Evolutionary conservation across 441 rosid species (phyloP).

Genomic region (Corymbia calophylla): DNA sequence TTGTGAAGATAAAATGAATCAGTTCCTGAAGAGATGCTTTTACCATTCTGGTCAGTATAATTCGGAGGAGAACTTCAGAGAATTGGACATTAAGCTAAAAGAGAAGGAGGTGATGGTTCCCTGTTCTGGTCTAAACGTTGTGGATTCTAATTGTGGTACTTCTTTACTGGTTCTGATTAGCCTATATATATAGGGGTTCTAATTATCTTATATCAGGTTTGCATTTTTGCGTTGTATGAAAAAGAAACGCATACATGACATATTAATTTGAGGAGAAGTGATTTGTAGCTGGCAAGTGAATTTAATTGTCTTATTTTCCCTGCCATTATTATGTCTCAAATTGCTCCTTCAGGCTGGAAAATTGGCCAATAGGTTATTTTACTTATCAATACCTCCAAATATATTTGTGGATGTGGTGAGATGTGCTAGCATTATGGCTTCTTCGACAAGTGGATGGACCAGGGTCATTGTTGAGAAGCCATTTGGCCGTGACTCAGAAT

Average conservation of each 20-base stretch:
- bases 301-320: background rate
- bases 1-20: constrained; percentile 76
- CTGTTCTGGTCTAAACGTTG: background rate
- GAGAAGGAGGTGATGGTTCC: constrained; percentile 64
- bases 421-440: constrained; percentile 64
- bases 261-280: background rate
- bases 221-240: background rate
- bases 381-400: constrained; percentile 80
- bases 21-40: constrained; percentile 77
- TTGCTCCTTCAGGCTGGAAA: constrained; percentile 46
- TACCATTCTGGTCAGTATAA: constrained; percentile 82
- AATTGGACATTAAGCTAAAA: constrained; percentile 63
- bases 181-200: background rate
- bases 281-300: background rate
- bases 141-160: background rate
- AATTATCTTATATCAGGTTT: background rate
- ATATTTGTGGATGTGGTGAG: constrained; percentile 81
- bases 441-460: constrained; percentile 78
- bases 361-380: constrained; percentile 72
- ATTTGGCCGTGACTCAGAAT: constrained; percentile 80
- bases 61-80: constrained; percentile 67
- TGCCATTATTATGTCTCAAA: background rate
- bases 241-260: accelerated
- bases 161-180: background rate
- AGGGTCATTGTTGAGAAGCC: constrained; percentile 93